These are phyloP conservation scores for Plasmodium adleri DNA, from an alignment of 169 alveolate species.

Conservation along the genomic window DNA sequence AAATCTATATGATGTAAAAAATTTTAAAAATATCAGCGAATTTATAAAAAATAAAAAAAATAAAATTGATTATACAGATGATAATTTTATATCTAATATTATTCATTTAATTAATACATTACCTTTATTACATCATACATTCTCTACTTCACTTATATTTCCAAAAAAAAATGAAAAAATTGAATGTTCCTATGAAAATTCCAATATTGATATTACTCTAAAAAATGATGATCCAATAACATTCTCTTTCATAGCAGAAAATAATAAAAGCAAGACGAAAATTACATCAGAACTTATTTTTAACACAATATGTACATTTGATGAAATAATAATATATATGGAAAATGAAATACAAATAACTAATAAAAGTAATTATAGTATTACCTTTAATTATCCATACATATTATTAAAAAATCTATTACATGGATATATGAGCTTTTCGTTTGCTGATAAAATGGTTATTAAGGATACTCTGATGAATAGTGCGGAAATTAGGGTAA, in stretches of 20 bases:
- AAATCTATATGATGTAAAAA: not conserved
- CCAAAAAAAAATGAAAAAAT: slow-evolving; percentile 23
- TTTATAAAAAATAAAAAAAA: not conserved
- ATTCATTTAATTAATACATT: slow-evolving; percentile 6
- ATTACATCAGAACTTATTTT: slow-evolving; percentile 6
- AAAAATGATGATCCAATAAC: not conserved
- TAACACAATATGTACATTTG: not conserved
- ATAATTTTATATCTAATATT: slow-evolving; percentile 16
- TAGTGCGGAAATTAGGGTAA: slow-evolving; percentile 7
- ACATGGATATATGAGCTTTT: slow-evolving; percentile 10
- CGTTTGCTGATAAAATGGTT: slow-evolving; percentile 10
- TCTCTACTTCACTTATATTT: slow-evolving; percentile 5
- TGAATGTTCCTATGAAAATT: slow-evolving; percentile 7
- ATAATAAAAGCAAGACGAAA: slow-evolving; percentile 9
- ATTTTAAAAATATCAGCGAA: not conserved
- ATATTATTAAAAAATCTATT: not conserved
- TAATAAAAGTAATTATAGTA: slow-evolving; percentile 6
- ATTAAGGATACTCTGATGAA: not conserved
- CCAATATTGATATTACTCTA: slow-evolving; percentile 7
- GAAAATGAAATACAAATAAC: slow-evolving; percentile 11
- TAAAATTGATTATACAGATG: not conserved
- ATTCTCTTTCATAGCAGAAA: slow-evolving; percentile 7
- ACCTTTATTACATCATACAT: slow-evolving; percentile 2
- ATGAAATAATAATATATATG: not conserved
- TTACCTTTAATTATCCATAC: not conserved